Evolutionary conservation across 2,329 filamentous ascomycete genomes (phyloP), one percentile per base, ranked within the genome.

Genomic region (Aspergillus hortae): DNA sequence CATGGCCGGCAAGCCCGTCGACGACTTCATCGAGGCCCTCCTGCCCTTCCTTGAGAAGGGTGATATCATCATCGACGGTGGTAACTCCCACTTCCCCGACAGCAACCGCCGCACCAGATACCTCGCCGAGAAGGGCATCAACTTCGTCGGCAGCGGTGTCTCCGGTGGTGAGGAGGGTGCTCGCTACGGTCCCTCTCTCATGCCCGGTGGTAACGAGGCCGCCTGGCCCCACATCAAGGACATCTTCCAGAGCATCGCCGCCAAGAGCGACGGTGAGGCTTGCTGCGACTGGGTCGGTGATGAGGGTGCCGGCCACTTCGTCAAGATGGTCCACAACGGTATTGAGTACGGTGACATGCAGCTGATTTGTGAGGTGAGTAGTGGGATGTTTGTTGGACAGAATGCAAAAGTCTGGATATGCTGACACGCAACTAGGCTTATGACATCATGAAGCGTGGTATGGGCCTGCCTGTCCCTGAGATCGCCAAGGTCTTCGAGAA

Each of bases 271-370:
- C 70, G 87, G 87, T 68, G 94, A 99, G 84, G 80, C 94, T 62
- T 99, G 94, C 86, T 99, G 94, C 74, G 94, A 99, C 79, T 99
- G 94, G 94, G 94, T 99, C 68, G 94, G 94, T 80, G 94, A 97
- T 79, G 91, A 97, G 77, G 94, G 94, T 85, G 90, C 94, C 79
- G 94, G 94, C 67, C 94, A 99, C 87, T 99, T 96, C 83, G 92
- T 99, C 82, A 99, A 99, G 89, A 99, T 99, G 94, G 94, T 99
- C 60, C 94, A 99, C 88, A 99, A 99, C 80, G 94, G 94, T 84
- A 99, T 99, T 68, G 94, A 99, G 81, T 99, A 99, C 75, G 94
- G 94, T 86, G 94, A 99, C 81, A 99, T 99, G 94, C 94, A 99
- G 83, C 84, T 99, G 70, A 99, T 99, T 75, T 95, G 88, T 78